These are phyloP conservation scores for Aureobasidium subglaciale DNA, from an alignment of 2,329 filamentous ascomycete genomes.

Conservation along the genomic window DNA sequence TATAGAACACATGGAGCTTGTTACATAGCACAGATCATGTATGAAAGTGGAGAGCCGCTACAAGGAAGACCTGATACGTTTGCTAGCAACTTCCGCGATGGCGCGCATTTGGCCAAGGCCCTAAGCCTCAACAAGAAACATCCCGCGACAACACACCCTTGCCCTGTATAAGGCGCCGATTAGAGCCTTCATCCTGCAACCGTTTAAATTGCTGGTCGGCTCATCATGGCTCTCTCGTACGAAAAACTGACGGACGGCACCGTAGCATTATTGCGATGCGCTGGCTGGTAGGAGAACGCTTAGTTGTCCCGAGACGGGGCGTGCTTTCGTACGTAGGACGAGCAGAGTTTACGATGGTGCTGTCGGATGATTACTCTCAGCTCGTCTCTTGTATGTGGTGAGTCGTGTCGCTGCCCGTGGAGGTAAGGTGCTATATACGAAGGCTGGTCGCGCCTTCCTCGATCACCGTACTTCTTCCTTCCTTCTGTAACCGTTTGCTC, in stretches of 20 bases:
- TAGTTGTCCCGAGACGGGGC: background rate
- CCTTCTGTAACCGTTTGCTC: background rate
- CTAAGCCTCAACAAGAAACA: background rate
- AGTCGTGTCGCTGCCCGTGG: background rate
- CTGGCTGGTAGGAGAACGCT: background rate
- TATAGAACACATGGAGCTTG: background rate
- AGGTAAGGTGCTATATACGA: background rate
- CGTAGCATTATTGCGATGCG: background rate
- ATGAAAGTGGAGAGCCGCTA: no score
- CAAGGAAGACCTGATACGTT: no score
- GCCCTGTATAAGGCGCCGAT: background rate
- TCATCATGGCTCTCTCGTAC: background rate
- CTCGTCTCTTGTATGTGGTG: background rate
- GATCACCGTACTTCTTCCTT: background rate
- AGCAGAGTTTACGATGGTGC: background rate
- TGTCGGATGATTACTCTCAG: background rate
- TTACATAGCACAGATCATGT: background rate
- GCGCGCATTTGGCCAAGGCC: no score
- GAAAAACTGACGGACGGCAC: background rate
- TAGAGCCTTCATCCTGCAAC: background rate
- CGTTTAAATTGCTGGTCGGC: slow-evolving; percentile 5
- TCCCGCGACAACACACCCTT: slow-evolving; percentile 1
- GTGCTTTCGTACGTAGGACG: slow-evolving; percentile 1
- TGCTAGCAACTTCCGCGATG: no score
- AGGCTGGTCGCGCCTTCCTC: background rate